Base-by-base conservation (phyloP, 2,329 filamentous ascomycete genomes). In the Fusarium sacchari region DNA sequence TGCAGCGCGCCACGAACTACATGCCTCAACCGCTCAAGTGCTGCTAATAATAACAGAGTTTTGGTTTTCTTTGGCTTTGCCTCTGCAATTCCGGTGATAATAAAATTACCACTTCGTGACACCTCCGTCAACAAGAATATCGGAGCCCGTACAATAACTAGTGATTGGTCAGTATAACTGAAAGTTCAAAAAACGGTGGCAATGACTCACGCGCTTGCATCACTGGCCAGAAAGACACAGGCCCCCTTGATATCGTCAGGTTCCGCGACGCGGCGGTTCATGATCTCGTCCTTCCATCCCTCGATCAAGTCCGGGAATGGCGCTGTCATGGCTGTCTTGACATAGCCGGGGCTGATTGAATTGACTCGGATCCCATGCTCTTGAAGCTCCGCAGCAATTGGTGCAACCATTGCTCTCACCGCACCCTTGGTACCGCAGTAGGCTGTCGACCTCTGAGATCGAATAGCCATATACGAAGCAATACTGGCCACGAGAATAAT, bases 401-500 rank as follows among this genome's bases (percentile, higher is more conserved):
- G 73, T 5, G 76, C 71, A 3, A 78, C 76, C 76, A 78, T 77
- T 22, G 76, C 74, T 26, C 75, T 65, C 6, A 78, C 76, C 0
- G 76, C 76, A 12, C 76, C 76, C 55, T 78, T 78, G 6, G 76
- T 77, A 30, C 76, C 76, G 15, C 76, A 77, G 59, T 78, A 78
- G 1, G 76, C 76, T 4, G 83, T 85, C 52, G 83, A 85, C 39
- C 82, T 77, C 74, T 88, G 86, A 20, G 83, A 84, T 14, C 84
- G 81, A 24, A 88, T 84, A 1, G 86, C 86, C 71, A 88, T 86
- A 61, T 86, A 81, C 34, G 84, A 85, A 0, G 87, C 86, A 74
- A 89, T 88, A 60, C 86, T 87, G 2, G 87, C 87, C 0, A 89
- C 85, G 7, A 89, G 77, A 17, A 89, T 81, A 59, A 89, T 88